Evolutionary conservation across 257 asterid species (phyloP).

Genomic region (Penstemon eatonii): DNA sequence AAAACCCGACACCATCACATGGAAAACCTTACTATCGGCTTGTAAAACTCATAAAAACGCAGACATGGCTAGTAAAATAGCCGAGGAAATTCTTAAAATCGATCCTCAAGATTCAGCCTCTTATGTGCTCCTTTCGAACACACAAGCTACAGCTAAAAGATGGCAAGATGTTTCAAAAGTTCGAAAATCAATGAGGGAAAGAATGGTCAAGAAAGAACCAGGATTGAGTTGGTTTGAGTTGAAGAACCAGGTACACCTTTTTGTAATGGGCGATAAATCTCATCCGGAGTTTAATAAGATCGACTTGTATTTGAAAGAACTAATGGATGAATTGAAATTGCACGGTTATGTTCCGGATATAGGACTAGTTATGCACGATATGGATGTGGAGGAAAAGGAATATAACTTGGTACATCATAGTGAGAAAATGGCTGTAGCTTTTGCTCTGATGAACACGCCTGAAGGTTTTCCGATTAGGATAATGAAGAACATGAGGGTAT

Average conservation of each 20-base stretch:
- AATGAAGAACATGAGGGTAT: slow-evolving; percentile 84
- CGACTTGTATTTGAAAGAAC: slow-evolving; percentile 49
- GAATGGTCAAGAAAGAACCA: slow-evolving; percentile 73
- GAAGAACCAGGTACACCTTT: slow-evolving; percentile 60
- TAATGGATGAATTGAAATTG: slow-evolving; percentile 55
- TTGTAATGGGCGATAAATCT: slow-evolving; percentile 56
- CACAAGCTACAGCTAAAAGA: slow-evolving; percentile 61
- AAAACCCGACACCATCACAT: slow-evolving; percentile 58
- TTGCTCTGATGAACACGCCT: slow-evolving; percentile 65
- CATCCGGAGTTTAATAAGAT: slow-evolving; percentile 57
- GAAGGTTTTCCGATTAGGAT: slow-evolving; percentile 62
- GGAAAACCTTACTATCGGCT: slow-evolving; percentile 86
- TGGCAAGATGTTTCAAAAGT: slow-evolving; percentile 65
- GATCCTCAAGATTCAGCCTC: slow-evolving; percentile 76
- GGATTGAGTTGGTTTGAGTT: slow-evolving; percentile 87
- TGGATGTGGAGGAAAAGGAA: slow-evolving; percentile 81
- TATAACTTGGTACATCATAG: slow-evolving; percentile 67
- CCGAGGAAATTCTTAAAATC: slow-evolving; percentile 56
- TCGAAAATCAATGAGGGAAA: slow-evolving; percentile 65
- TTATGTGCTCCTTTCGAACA: slow-evolving; percentile 72
- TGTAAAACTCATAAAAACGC: slow-evolving; percentile 71
- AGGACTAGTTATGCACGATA: slow-evolving; percentile 65
- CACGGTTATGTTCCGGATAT: slow-evolving; percentile 69
- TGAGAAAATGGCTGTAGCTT: slow-evolving; percentile 83
- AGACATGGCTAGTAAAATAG: slow-evolving; percentile 61